phyloP scores from a whole-genome alignment of 1,284 basidiomycete species.

The Cutaneotrichosporon sp. region DNA sequence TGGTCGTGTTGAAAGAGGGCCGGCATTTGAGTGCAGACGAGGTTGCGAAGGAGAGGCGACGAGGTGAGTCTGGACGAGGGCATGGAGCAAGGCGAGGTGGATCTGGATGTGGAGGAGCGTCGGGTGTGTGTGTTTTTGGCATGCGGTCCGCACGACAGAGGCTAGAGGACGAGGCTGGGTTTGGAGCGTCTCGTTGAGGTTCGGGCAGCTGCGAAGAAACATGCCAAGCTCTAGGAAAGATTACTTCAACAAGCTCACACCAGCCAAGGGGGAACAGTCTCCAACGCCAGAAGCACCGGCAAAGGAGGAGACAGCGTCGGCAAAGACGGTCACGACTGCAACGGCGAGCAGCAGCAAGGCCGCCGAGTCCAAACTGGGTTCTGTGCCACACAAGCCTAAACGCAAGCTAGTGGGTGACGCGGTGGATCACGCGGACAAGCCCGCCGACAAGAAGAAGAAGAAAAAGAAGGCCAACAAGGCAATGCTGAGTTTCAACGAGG shows the following conservation, averaged over 20 bases:
- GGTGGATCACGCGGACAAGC: not conserved
- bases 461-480: slow-evolving; percentile 42
- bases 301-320: not conserved
- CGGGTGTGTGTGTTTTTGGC: not conserved
- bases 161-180: no score
- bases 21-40: slow-evolving; percentile 72
- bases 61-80: slow-evolving; percentile 55
- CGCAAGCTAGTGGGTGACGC: slow-evolving; percentile 2
- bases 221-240: no score
- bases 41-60: slow-evolving; percentile 67
- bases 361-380: not conserved
- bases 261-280: slow-evolving; percentile 4
- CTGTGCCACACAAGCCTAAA: not conserved
- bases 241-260: no score
- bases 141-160: no score
- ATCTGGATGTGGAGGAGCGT: not conserved
- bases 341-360: not conserved
- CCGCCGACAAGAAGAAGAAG: slow-evolving; percentile 29
- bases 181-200: no score
- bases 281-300: not conserved
- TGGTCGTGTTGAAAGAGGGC: slow-evolving; percentile 76
- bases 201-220: no score
- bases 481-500: slow-evolving; percentile 44
- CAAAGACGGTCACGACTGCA: not conserved
- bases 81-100: no score